phyloP scores from a whole-genome alignment of 1,284 basidiomycete genomes.

The Heterobasidion parviporum region DNA sequence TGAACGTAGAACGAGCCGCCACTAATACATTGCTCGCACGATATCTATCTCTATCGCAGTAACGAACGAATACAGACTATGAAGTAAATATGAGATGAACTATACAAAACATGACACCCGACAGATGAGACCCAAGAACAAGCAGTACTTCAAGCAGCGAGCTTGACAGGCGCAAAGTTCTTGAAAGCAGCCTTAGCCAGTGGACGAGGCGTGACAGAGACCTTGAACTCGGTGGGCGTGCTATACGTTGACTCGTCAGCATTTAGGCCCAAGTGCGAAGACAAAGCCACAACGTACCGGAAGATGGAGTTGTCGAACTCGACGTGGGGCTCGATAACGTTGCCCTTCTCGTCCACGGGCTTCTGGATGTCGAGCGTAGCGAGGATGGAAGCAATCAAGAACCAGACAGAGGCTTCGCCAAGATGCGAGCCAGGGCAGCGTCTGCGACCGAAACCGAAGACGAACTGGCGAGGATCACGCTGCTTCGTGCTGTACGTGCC shows the following conservation, averaged over 20 bases:
- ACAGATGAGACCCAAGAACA: no score
- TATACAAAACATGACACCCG: no score
- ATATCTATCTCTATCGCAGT: no score
- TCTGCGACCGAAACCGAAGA: conserved; percentile 9
- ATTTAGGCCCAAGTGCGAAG: neutral
- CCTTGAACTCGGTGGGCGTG: neutral
- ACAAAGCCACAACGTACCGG: conserved; percentile 15
- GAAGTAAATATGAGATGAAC: no score
- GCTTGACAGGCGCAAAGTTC: neutral
- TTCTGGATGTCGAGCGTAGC: conserved; percentile 45
- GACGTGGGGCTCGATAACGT: conserved; percentile 34
- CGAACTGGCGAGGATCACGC: neutral
- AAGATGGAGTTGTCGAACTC: conserved; percentile 44
- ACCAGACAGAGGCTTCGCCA: conserved; percentile 45
- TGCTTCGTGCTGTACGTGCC: conserved; percentile 11
- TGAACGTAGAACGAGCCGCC: neutral
- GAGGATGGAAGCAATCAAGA: conserved; percentile 39
- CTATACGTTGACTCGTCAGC: neutral
- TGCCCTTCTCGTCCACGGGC: conserved; percentile 36
- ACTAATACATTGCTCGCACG: neutral
- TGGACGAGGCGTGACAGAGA: neutral
- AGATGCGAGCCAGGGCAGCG: conserved; percentile 44
- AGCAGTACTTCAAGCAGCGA: neutral
- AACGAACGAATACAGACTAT: no score
- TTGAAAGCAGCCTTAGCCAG: neutral